Evolutionary conservation across 2,329 filamentous ascomycete genomes (phyloP), one percentile per base, ranked within the genome.

Genomic region (Aspergillus candidus): DNA sequence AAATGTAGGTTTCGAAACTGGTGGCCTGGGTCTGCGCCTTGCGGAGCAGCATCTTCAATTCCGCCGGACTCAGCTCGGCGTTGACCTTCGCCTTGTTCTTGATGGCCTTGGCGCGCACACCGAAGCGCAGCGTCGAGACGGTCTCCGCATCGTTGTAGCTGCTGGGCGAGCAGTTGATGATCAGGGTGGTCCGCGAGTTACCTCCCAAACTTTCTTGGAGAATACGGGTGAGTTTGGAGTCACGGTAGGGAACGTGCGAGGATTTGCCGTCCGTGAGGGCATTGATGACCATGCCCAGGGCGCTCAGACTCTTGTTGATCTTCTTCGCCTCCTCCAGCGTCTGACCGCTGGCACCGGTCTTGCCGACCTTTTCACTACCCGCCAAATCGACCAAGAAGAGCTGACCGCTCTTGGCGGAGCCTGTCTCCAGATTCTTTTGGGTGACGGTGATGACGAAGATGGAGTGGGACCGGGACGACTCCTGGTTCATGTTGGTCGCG

Each of bases 21-120:
- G 86, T 88, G 54, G 93, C 84, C 65, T 96, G 90, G 41, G 79
- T 82, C 68, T 95, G 90, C 11, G 89, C 88, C 70, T 95, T 95
- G 71, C 88, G 90, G 64, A 98, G 82, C 60, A 96, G 78, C 39
- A 83, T 78, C 72, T 97, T 98, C 74, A 98, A 82, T 69, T 98
- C 93, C 11, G 89, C 82, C 36, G 93, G 93, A 60, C 91, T 97
- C 59, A 98, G 80, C 69, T 98, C 93, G 36, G 91, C 90, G 65
- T 98, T 98, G 78, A 98, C 86, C 84, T 97, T 98, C 69, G 93
- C 93, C 78, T 97, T 97, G 76, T 97, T 97, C 84, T 97, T 96
- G 75, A 98, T 98, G 0, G 88, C 87, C 75, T 98, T 98, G 46
- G 93, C 93, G 65, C 93, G 79, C 70, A 93, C 94, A 74, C 93